phyloP scores from a whole-genome alignment of 768 basidiomycete species.

The Xerocomellus chrysenteron region DNA sequence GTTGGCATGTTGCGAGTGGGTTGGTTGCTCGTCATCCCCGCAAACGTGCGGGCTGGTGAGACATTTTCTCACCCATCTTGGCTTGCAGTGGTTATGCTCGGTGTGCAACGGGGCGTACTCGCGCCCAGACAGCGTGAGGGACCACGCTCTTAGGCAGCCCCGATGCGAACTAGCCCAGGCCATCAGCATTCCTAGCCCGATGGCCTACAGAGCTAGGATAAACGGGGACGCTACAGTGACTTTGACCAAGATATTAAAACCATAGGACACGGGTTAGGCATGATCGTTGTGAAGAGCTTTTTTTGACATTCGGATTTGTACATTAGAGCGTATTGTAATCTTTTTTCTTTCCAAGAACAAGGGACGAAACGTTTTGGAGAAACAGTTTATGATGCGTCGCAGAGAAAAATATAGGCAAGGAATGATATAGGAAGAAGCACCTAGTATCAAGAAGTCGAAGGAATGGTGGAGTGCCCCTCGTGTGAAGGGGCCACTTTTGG shows the following conservation, averaged over 20 bases:
- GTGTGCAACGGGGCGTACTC: constrained; percentile 9
- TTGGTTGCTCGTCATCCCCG: constrained; percentile 2
- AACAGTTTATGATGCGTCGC: constrained; percentile 5
- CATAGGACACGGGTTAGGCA: not conserved
- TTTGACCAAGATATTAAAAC: constrained; percentile 15
- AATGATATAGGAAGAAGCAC: not conserved
- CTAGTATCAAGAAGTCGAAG: constrained; percentile 6
- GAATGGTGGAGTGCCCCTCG: not conserved
- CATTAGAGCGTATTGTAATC: constrained; percentile 21
- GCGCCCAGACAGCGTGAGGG: constrained; percentile 18
- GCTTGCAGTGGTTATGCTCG: constrained; percentile 19
- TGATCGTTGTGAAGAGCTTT: not conserved
- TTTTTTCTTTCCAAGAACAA: constrained; percentile 2
- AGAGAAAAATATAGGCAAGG: constrained; percentile 2
- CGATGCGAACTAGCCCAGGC: constrained; percentile 2
- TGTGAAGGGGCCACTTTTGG: not conserved
- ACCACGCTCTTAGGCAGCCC: constrained; percentile 3
- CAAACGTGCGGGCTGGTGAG: constrained; percentile 12
- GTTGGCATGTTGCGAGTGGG: constrained; percentile 13
- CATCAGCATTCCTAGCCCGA: constrained; percentile 13
- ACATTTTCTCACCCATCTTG: constrained; percentile 19
- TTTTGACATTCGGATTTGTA: constrained; percentile 11
- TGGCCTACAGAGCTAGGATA: constrained; percentile 7
- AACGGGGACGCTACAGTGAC: constrained; percentile 12
- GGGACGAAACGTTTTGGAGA: not conserved